phyloP scores from a whole-genome alignment of 805 yeast genomes.

The Nadsonia fulvescens region DNA sequence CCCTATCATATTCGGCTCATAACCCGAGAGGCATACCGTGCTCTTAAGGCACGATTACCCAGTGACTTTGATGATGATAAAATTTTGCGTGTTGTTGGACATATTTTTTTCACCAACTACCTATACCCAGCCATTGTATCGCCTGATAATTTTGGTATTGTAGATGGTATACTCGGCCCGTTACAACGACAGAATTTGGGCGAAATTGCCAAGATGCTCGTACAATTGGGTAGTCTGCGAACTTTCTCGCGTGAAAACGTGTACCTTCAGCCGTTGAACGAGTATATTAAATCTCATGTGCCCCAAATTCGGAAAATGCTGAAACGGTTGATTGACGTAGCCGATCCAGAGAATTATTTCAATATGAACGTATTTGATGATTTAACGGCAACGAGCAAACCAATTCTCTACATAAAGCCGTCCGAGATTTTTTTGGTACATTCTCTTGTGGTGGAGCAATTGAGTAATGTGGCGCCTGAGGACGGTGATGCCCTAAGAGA shows the following conservation, averaged over 20 bases:
- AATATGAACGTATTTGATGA: constrained; percentile 53
- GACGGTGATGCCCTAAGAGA: constrained; percentile 36
- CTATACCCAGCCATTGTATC: constrained; percentile 21
- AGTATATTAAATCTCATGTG: constrained; percentile 36
- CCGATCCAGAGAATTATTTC: constrained; percentile 40
- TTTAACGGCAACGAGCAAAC: constrained; percentile 32
- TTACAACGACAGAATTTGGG: constrained; percentile 31
- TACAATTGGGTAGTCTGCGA: constrained; percentile 50
- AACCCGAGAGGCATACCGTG: constrained; percentile 26
- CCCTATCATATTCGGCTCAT: constrained; percentile 42
- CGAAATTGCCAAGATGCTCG: constrained; percentile 38
- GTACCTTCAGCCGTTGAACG: constrained; percentile 65
- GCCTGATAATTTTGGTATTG: constrained; percentile 32
- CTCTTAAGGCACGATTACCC: constrained; percentile 9
- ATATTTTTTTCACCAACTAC: constrained; percentile 21
- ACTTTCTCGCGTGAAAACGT: constrained; percentile 45
- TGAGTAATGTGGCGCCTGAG: constrained; percentile 12
- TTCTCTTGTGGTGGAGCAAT: constrained; percentile 18
- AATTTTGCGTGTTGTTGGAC: constrained; percentile 51
- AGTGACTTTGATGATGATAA: constrained; percentile 26
- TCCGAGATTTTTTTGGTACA: constrained; percentile 22
- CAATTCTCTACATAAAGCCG: constrained; percentile 20
- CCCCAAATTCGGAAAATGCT: constrained; percentile 30
- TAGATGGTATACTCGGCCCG: constrained; percentile 20
- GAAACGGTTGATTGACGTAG: constrained; percentile 31